phyloP scores from a whole-genome alignment of 768 basidiomycete species.

The Sporobolomyces roseus region DNA sequence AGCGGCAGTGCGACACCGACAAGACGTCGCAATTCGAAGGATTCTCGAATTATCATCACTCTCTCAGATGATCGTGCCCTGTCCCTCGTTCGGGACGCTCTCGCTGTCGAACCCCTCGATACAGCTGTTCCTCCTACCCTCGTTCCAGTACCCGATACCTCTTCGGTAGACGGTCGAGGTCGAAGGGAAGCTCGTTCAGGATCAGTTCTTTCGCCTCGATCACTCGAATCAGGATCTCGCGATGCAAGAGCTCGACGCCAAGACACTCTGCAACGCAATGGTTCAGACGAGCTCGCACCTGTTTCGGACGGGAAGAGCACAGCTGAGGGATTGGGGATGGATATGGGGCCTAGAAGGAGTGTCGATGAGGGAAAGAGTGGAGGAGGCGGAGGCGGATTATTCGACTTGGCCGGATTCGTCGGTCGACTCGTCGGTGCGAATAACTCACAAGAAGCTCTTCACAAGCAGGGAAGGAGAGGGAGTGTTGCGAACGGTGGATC shows the following conservation, averaged over 20 bases:
- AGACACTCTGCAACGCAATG: background rate
- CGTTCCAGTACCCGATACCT: background rate
- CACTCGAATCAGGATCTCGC: conserved; percentile 14
- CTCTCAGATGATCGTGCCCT: conserved; percentile 39
- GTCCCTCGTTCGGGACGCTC: conserved; percentile 29
- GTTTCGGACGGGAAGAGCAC: background rate
- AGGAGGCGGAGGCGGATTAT: background rate
- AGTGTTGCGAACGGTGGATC: too few relatives aligned
- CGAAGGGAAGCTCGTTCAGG: background rate
- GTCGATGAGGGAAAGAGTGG: background rate
- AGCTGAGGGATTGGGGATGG: conserved; percentile 14
- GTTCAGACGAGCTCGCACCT: background rate
- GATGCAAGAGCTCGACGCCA: conserved; percentile 11
- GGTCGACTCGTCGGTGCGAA: conserved; percentile 6
- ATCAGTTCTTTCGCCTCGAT: background rate
- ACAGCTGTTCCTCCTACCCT: too few relatives aligned
- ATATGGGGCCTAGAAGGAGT: conserved; percentile 18
- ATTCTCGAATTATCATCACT: conserved; percentile 30
- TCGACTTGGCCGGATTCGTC: conserved; percentile 10
- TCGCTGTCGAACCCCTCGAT: conserved; percentile 6
- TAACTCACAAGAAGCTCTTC: background rate
- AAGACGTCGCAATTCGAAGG: background rate
- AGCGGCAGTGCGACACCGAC: background rate
- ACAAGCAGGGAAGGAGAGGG: too few relatives aligned
- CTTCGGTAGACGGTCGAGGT: background rate